Percentiles rank a stretch among this genome's conserved stretches.
These are phyloP conservation scores for Saccharomycopsis sp. DNA, from an alignment of 805 yeast species.

Conservation along the genomic window DNA sequence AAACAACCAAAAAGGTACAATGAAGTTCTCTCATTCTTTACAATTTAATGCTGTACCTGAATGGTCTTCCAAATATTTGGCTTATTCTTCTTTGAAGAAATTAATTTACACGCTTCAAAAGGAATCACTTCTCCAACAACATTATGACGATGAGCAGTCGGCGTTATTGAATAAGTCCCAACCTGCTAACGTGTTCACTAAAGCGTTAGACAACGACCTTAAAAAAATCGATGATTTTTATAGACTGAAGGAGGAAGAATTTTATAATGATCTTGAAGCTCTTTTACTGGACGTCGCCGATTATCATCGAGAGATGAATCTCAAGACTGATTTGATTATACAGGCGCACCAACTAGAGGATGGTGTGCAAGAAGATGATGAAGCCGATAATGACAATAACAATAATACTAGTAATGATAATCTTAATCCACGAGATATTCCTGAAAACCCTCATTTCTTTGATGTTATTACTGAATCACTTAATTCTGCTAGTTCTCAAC, in stretches of 20 bases:
- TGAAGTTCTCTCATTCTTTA: slow-evolving; percentile 93
- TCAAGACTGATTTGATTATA: slow-evolving; percentile 18
- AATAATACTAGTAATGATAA: slow-evolving; percentile 17
- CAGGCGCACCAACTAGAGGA: slow-evolving; percentile 14
- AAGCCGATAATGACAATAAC: background rate
- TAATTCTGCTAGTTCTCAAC: background rate
- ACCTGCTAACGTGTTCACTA: slow-evolving; percentile 43
- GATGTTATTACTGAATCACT: slow-evolving; percentile 24
- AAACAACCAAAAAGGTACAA: slow-evolving; percentile 28
- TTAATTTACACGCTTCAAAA: slow-evolving; percentile 71
- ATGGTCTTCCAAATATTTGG: slow-evolving; percentile 90
- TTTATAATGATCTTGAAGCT: slow-evolving; percentile 44
- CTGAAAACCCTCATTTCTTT: slow-evolving; percentile 1
- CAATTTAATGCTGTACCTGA: slow-evolving; percentile 98
- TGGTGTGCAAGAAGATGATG: slow-evolving; percentile 32
- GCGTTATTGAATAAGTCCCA: slow-evolving; percentile 25
- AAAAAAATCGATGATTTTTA: slow-evolving; percentile 72
- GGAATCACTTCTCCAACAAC: slow-evolving; percentile 38
- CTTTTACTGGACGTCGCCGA: slow-evolving; percentile 57
- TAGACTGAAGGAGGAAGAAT: slow-evolving; percentile 53
- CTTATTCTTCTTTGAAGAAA: slow-evolving; percentile 82
- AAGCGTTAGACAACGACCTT: slow-evolving; percentile 74
- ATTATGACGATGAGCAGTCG: slow-evolving; percentile 8
- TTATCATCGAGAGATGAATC: slow-evolving; percentile 30
- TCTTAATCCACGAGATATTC: slow-evolving; percentile 16